Evolutionary conservation across 495 filamentous ascomycete species (phyloP).

Genomic region (Bacidia gigantensis): DNA sequence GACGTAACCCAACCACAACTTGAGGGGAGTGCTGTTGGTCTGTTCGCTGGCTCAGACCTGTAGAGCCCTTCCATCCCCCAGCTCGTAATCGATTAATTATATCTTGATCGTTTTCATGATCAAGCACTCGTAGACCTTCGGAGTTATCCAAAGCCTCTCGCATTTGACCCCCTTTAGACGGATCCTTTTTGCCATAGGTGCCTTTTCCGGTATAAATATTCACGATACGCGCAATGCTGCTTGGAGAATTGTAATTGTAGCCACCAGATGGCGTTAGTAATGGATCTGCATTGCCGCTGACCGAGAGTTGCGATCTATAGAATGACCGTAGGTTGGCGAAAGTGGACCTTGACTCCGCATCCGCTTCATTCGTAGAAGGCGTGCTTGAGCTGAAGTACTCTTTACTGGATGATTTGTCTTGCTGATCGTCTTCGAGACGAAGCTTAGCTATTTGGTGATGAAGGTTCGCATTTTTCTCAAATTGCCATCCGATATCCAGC

Average conservation of each 20-base stretch:
- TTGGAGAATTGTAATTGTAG: constrained; percentile 62
- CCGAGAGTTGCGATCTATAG: constrained; percentile 56
- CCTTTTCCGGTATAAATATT: constrained; percentile 63
- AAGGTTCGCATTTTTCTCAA: constrained; percentile 77
- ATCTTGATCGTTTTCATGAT: constrained; percentile 34
- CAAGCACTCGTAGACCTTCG: constrained; percentile 52
- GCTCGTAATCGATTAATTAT: constrained; percentile 32
- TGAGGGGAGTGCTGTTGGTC: constrained; percentile 35
- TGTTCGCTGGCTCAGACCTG: constrained; percentile 37
- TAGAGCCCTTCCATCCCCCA: constrained; percentile 40
- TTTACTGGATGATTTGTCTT: constrained; percentile 22
- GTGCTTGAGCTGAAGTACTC: not conserved
- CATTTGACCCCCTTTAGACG: constrained; percentile 54
- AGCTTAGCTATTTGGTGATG: constrained; percentile 56
- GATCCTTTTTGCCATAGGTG: constrained; percentile 48
- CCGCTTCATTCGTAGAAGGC: constrained; percentile 27
- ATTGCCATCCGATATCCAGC: constrained; percentile 74
- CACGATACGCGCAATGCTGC: constrained; percentile 76
- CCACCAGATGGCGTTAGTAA: constrained; percentile 35
- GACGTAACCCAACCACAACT: constrained; percentile 57
- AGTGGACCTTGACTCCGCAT: constrained; percentile 26
- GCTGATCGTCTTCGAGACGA: constrained; percentile 1
- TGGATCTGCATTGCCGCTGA: constrained; percentile 38
- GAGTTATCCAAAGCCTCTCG: constrained; percentile 54
- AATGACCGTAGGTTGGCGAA: constrained; percentile 50